A percentile compares a stretch with the other conserved stretches of the same genome.
Evolutionary conservation across 768 basidiomycete species (phyloP).

Genomic region (Multifurca ochricompacta): DNA sequence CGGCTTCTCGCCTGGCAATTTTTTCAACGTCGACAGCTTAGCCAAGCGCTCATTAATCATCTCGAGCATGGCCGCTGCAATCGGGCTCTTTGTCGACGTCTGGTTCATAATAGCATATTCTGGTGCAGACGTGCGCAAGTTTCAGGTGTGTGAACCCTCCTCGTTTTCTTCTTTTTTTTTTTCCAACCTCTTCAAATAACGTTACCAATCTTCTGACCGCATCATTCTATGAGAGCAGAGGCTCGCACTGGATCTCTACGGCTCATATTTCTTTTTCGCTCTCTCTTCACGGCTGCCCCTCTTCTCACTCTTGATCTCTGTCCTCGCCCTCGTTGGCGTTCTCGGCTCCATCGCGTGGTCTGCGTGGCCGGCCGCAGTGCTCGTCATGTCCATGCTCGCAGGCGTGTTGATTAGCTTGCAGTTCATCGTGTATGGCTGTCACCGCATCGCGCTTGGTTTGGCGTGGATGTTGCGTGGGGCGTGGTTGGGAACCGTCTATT

Average conservation of each 20-base stretch:
- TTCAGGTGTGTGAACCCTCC: slow-evolving; percentile 44
- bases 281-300: slow-evolving; percentile 58
- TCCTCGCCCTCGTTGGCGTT: slow-evolving; percentile 52
- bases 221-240: slow-evolving; percentile 27
- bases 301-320: slow-evolving; percentile 50
- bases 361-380: slow-evolving; percentile 55
- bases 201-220: not conserved
- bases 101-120: slow-evolving; percentile 63
- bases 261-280: slow-evolving; percentile 59
- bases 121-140: slow-evolving; percentile 43
- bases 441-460: slow-evolving; percentile 4
- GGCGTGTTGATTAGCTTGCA: slow-evolving; percentile 57
- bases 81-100: slow-evolving; percentile 54
- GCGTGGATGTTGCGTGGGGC: slow-evolving; percentile 8
- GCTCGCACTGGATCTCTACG: slow-evolving; percentile 49
- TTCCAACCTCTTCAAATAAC: not conserved
- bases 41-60: slow-evolving; percentile 48
- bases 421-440: slow-evolving; percentile 40
- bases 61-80: slow-evolving; percentile 51
- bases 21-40: slow-evolving; percentile 42
- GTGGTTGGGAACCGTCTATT: not conserved
- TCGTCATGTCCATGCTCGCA: slow-evolving; percentile 48
- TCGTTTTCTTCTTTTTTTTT: not conserved
- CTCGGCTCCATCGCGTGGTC: slow-evolving; percentile 52
- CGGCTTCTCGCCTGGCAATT: slow-evolving; percentile 42